These are phyloP conservation scores for Vaccinium macrocarpon DNA, from an alignment of 148 eudicot species.

Conservation along the genomic window DNA sequence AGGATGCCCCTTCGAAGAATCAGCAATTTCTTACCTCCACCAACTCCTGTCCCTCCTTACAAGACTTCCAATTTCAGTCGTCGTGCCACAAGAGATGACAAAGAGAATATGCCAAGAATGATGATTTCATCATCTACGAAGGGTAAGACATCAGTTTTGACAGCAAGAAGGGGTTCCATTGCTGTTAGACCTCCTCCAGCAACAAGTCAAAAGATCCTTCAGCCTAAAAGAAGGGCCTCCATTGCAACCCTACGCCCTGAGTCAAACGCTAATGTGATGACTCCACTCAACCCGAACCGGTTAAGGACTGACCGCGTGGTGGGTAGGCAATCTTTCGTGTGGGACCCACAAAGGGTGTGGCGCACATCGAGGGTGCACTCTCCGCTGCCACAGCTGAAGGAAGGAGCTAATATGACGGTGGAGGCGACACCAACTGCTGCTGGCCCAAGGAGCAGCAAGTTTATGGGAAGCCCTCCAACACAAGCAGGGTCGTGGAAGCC, in stretches of 20 bases:
- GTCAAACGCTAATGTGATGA: slow-evolving; percentile 25
- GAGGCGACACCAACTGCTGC: slow-evolving; percentile 54
- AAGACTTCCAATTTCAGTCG: slow-evolving; percentile 35
- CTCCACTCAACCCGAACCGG: slow-evolving; percentile 35
- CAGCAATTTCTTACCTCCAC: slow-evolving; percentile 55
- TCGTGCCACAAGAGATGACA: slow-evolving; percentile 38
- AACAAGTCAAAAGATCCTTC: slow-evolving; percentile 22
- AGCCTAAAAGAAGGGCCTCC: slow-evolving; percentile 66
- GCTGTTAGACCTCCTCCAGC: slow-evolving; percentile 47
- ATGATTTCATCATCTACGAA: slow-evolving; percentile 22
- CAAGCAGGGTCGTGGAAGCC: slow-evolving; percentile 77
- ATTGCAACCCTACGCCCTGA: slow-evolving; percentile 39
- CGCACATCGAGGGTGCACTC: slow-evolving; percentile 57
- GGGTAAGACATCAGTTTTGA: slow-evolving; percentile 28
- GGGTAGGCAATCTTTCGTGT: slow-evolving; percentile 55
- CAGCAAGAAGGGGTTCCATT: slow-evolving; percentile 56
- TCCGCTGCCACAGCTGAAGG: slow-evolving; percentile 40
- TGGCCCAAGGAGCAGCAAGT: slow-evolving; percentile 45
- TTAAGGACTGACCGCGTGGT: slow-evolving; percentile 37
- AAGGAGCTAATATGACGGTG: slow-evolving; percentile 25
- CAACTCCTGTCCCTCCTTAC: slow-evolving; percentile 38
- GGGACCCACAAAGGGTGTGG: slow-evolving; percentile 69
- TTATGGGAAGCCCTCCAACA: slow-evolving; percentile 83
- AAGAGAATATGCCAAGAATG: slow-evolving; percentile 49
- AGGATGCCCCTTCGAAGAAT: slow-evolving; percentile 73